Evolutionary conservation across 495 filamentous ascomycete genomes (phyloP).

Genomic region (Ascodesmis nigricans): DNA sequence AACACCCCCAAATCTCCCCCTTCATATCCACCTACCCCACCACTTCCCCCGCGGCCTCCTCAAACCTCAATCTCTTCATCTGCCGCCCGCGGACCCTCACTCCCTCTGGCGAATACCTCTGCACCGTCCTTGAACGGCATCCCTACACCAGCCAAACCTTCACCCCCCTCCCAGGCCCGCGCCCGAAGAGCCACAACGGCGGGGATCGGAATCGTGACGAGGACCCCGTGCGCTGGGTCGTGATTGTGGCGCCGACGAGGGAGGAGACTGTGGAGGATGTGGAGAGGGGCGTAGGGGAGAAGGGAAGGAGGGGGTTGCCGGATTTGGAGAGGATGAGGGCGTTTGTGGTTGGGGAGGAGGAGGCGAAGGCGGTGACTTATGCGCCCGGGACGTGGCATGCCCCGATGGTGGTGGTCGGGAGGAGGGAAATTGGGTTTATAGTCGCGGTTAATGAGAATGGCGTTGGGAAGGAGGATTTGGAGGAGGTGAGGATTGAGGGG

Average conservation of each 20-base stretch:
- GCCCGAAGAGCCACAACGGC: conserved; percentile 6
- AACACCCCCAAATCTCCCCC: conserved; percentile 57
- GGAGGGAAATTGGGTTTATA: conserved; percentile 50
- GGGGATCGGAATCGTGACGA: conserved; percentile 18
- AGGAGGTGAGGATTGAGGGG: conserved; percentile 45
- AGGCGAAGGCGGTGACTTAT: conserved; percentile 79
- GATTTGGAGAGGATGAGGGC: conserved; percentile 49
- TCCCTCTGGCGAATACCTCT: conserved; percentile 31
- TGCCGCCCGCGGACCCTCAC: conserved; percentile 42
- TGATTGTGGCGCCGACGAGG: conserved; percentile 65
- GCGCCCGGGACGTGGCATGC: conserved; percentile 88
- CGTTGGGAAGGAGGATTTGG: conserved; percentile 63
- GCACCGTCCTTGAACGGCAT: conserved; percentile 71
- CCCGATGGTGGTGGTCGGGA: conserved; percentile 77
- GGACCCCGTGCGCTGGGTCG: conserved; percentile 38
- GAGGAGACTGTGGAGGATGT: conserved; percentile 51
- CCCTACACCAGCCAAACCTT: conserved; percentile 90
- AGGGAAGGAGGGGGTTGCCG: conserved; percentile 47
- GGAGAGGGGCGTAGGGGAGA: conserved; percentile 48
- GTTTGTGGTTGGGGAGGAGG: conserved; percentile 32
- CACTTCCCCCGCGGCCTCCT: conserved; percentile 34
- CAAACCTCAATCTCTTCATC: conserved; percentile 71
- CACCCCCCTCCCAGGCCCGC: conserved; percentile 41
- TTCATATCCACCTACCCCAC: conserved; percentile 46
- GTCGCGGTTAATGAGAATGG: conserved; percentile 79